A percentile compares a stretch with the other conserved stretches of the same genome.
phyloP scores from a whole-genome alignment of 139 green algal genomes.

The Monoraphidium neglectum region DNA sequence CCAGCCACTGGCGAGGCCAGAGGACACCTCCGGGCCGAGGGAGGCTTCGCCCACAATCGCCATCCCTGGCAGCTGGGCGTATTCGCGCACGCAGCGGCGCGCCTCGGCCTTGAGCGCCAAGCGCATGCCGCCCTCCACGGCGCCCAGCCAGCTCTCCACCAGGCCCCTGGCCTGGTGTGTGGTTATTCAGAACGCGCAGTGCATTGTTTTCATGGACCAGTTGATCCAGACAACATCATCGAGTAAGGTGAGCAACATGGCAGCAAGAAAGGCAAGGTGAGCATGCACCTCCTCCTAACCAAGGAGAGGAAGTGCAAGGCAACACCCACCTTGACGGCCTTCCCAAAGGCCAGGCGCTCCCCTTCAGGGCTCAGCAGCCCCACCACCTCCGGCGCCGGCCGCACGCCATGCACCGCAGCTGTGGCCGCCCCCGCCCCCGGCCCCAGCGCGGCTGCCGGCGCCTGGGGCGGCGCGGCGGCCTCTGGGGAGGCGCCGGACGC shows the following conservation, averaged over 20 bases:
- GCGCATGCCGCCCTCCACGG: conserved; percentile 77
- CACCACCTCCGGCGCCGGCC: conserved; percentile 14
- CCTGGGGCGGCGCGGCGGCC: background rate
- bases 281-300: too few relatives aligned
- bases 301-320: too few relatives aligned
- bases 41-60: background rate
- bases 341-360: conserved; percentile 6
- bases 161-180: conserved; percentile 74
- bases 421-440: background rate
- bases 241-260: too few relatives aligned
- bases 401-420: background rate
- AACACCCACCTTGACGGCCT: conserved; percentile 11
- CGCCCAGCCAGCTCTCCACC: conserved; percentile 83
- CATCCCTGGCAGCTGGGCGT: background rate
- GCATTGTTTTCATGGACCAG: too few relatives aligned
- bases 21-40: too few relatives aligned
- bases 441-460: background rate
- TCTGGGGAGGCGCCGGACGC: conserved; percentile 21
- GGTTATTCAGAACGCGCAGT: too few relatives aligned
- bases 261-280: too few relatives aligned
- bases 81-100: too few relatives aligned
- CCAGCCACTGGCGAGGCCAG: too few relatives aligned
- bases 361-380: conserved; percentile 19
- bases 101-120: conserved; percentile 42
- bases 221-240: too few relatives aligned